Percentiles rank a stretch among this genome's conserved stretches.
Conservation (phyloP, 2,329 filamentous ascomycete genomes). For the Pestalotiopsis sp. region DNA sequence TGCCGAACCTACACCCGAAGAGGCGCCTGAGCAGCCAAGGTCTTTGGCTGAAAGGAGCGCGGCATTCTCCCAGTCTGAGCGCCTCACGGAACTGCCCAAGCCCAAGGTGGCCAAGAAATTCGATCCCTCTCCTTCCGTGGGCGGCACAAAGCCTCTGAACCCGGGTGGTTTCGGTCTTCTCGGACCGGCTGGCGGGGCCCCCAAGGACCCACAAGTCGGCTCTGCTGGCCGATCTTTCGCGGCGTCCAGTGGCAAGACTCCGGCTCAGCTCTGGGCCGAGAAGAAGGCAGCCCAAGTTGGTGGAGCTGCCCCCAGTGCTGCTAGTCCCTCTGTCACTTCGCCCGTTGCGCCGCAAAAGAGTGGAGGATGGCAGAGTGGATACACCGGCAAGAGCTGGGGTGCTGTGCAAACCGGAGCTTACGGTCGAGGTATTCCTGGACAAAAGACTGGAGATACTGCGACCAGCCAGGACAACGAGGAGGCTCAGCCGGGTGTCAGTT, state of each 20-base stretch:
- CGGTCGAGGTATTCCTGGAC: slow-evolving; percentile 62
- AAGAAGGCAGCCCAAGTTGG: slow-evolving; percentile 85
- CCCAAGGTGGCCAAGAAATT: slow-evolving; percentile 95
- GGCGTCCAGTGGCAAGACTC: slow-evolving; percentile 92
- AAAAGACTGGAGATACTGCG: slow-evolving; percentile 64
- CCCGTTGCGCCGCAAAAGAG: slow-evolving; percentile 71
- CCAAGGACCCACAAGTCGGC: slow-evolving; percentile 60
- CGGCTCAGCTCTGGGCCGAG: slow-evolving; percentile 95
- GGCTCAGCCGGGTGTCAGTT: slow-evolving; percentile 65
- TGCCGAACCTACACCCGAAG: slow-evolving; percentile 35
- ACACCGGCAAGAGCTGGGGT: slow-evolving; percentile 87
- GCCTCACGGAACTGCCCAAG: slow-evolving; percentile 86
- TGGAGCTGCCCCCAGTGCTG: slow-evolving; percentile 53
- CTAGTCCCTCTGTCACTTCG: slow-evolving; percentile 47
- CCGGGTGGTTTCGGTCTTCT: slow-evolving; percentile 70
- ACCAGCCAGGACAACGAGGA: slow-evolving; percentile 42
- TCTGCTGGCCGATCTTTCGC: slow-evolving; percentile 91
- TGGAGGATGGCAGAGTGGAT: slow-evolving; percentile 87
- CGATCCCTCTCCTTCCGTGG: slow-evolving; percentile 70
- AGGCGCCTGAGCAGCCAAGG: slow-evolving; percentile 51
- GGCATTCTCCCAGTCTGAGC: slow-evolving; percentile 75
- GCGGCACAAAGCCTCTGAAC: slow-evolving; percentile 85
- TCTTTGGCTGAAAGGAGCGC: slow-evolving; percentile 76
- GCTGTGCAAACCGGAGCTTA: slow-evolving; percentile 76
- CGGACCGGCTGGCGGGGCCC: slow-evolving; percentile 57